These are phyloP conservation scores for Verticillium alfalfae DNA, from an alignment of 2,329 filamentous ascomycete species.

Conservation along the genomic window DNA sequence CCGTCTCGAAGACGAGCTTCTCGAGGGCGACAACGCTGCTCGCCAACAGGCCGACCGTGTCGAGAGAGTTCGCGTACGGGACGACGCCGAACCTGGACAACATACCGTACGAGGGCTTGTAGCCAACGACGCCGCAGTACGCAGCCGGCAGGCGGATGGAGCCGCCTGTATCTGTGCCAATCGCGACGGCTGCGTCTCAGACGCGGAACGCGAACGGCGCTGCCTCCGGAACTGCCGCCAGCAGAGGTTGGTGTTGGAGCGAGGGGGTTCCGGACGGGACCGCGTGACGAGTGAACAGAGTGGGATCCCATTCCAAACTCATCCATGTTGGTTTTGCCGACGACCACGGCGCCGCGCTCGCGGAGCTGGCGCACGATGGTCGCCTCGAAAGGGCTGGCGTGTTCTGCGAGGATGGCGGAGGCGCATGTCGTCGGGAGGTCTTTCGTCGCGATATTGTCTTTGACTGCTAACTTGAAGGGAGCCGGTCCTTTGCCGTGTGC, in stretches of 20 bases:
- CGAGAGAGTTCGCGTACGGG: slow-evolving; percentile 86
- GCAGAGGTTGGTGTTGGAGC: slow-evolving; percentile 50
- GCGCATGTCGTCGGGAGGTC: slow-evolving; percentile 74
- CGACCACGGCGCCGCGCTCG: slow-evolving; percentile 54
- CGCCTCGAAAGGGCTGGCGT: slow-evolving; percentile 74
- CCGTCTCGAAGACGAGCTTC: slow-evolving; percentile 43
- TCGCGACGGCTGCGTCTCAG: not conserved
- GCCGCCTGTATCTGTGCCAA: slow-evolving; percentile 58
- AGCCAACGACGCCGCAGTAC: slow-evolving; percentile 77
- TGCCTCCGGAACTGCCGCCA: slow-evolving; percentile 90
- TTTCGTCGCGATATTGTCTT: slow-evolving; percentile 70
- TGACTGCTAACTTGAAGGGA: slow-evolving; percentile 54
- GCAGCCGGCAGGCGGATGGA: slow-evolving; percentile 83
- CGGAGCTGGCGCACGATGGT: slow-evolving; percentile 70
- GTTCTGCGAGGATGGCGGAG: slow-evolving; percentile 66
- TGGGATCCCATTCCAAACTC: slow-evolving; percentile 96
- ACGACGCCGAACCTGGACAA: slow-evolving; percentile 82
- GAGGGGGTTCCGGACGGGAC: slow-evolving; percentile 52
- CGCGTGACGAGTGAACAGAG: slow-evolving; percentile 64
- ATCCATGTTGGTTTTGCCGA: slow-evolving; percentile 88
- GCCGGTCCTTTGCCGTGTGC: not conserved
- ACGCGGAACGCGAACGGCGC: slow-evolving; percentile 72
- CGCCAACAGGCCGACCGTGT: slow-evolving; percentile 78
- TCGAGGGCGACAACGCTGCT: slow-evolving; percentile 44
- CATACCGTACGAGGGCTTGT: slow-evolving; percentile 88